Percentiles rank a stretch among this genome's conserved stretches.
These are phyloP conservation scores for Aspergillus fischeri DNA, from an alignment of 2,329 filamentous ascomycete genomes.

Conservation along the genomic window DNA sequence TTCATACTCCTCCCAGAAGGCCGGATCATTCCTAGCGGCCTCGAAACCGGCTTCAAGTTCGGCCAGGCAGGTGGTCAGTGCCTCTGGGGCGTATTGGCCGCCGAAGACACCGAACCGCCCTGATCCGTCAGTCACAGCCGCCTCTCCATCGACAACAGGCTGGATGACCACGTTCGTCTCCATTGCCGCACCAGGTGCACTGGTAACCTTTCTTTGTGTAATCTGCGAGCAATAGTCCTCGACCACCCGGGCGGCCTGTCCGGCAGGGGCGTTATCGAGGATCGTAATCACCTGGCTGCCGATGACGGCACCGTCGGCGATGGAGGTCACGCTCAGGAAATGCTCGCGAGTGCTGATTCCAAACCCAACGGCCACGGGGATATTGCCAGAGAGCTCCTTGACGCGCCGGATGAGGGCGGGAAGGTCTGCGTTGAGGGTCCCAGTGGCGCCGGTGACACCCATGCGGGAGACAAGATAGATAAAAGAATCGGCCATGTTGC, in stretches of 20 bases:
- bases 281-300: constrained; percentile 87
- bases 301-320: constrained; percentile 90
- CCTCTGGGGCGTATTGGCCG: constrained; percentile 92
- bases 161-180: background rate
- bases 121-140: constrained; percentile 46
- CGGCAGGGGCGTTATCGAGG: constrained; percentile 60
- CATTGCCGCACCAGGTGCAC: constrained; percentile 38
- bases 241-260: constrained; percentile 63
- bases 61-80: constrained; percentile 88
- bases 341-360: constrained; percentile 91
- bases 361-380: constrained; percentile 85
- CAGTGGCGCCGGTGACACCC: constrained; percentile 86
- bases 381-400: constrained; percentile 80
- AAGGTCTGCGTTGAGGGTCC: constrained; percentile 72
- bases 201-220: constrained; percentile 43
- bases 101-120: constrained; percentile 87
- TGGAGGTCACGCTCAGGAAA: constrained; percentile 72
- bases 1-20: constrained; percentile 92
- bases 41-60: constrained; percentile 87
- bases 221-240: constrained; percentile 78
- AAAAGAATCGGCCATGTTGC: constrained; percentile 91
- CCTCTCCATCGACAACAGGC: constrained; percentile 19
- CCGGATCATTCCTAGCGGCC: constrained; percentile 72
- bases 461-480: constrained; percentile 95
- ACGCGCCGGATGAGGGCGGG: constrained; percentile 75